A percentile compares a stretch with the other conserved stretches of the same genome.
Evolutionary conservation across 2,329 filamentous ascomycete species (phyloP).

Genomic region (Aspergillus clavatus): DNA sequence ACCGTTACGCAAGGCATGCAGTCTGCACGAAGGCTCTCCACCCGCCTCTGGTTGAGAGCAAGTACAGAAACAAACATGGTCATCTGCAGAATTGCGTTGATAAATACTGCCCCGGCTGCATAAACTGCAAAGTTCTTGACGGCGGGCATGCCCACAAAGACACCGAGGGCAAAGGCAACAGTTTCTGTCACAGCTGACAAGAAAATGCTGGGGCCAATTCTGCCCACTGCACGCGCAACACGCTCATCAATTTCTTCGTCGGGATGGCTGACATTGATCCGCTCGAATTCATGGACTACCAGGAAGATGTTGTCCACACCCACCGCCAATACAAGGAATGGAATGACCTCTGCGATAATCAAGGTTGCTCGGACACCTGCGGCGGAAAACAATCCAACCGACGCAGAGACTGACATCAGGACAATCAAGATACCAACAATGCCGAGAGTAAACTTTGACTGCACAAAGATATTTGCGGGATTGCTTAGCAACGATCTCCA

Average conservation of each 20-base stretch:
- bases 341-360: slow-evolving; percentile 97
- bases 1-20: slow-evolving; percentile 87
- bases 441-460: slow-evolving; percentile 96
- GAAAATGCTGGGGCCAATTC: slow-evolving; percentile 95
- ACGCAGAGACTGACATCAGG: slow-evolving; percentile 93
- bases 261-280: slow-evolving; percentile 86
- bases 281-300: slow-evolving; percentile 96
- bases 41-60: slow-evolving; percentile 82
- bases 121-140: slow-evolving; percentile 97
- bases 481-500: slow-evolving; percentile 73
- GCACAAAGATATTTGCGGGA: slow-evolving; percentile 77
- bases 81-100: slow-evolving; percentile 94
- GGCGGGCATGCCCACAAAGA: slow-evolving; percentile 95
- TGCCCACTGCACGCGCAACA: slow-evolving; percentile 80
- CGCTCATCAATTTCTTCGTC: slow-evolving; percentile 83
- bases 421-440: slow-evolving; percentile 92
- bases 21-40: slow-evolving; percentile 83
- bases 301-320: slow-evolving; percentile 99
- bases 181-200: slow-evolving; percentile 95
- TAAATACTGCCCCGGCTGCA: slow-evolving; percentile 89
- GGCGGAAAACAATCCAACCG: slow-evolving; percentile 90
- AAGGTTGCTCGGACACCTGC: slow-evolving; percentile 88
- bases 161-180: slow-evolving; percentile 83
- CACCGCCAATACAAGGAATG: slow-evolving; percentile 91
- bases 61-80: slow-evolving; percentile 96